Evolutionary conservation across 2,329 filamentous ascomycete genomes (phyloP).

Genomic region (Penicillium polonicum): DNA sequence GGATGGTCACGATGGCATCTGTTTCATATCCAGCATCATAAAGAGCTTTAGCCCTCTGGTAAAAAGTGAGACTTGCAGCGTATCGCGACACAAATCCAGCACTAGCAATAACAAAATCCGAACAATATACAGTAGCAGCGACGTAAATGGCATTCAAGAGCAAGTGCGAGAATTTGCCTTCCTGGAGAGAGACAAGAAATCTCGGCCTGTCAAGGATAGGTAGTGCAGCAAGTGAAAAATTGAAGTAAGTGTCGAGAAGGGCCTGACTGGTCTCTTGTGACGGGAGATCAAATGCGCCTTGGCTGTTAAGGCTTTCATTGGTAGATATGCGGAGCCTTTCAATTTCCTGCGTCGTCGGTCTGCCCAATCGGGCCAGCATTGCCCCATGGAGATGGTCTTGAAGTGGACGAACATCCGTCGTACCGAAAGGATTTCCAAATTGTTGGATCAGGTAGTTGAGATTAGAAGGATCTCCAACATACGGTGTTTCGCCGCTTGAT

Average conservation of each 20-base stretch:
- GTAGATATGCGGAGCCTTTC: constrained; percentile 3
- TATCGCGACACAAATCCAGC: constrained; percentile 25
- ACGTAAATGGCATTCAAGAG: constrained; percentile 26
- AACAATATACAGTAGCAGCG: constrained; percentile 21
- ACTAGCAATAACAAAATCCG: constrained; percentile 18
- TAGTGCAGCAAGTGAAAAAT: constrained; percentile 15
- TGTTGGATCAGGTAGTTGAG: constrained; percentile 27
- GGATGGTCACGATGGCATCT: constrained; percentile 23
- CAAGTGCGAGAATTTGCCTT: constrained; percentile 18
- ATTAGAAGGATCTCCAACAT: constrained; percentile 27
- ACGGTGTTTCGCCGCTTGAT: constrained; percentile 10
- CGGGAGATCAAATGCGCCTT: constrained; percentile 23
- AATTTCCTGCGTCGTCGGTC: constrained; percentile 13
- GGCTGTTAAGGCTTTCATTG: neutral
- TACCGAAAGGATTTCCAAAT: constrained; percentile 25
- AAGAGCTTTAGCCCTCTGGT: constrained; percentile 26
- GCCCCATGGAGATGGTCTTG: constrained; percentile 22
- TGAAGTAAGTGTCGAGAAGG: constrained; percentile 26
- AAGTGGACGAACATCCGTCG: constrained; percentile 11
- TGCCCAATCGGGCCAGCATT: constrained; percentile 17
- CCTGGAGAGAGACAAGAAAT: constrained; percentile 17
- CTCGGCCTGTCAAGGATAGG: constrained; percentile 23
- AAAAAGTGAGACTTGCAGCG: constrained; percentile 25
- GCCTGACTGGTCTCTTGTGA: constrained; percentile 12
- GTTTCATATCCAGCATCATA: constrained; percentile 30